Conservation (phyloP, 108 stramenopile species). For the Pseudonitzschia multiseries region DNA sequence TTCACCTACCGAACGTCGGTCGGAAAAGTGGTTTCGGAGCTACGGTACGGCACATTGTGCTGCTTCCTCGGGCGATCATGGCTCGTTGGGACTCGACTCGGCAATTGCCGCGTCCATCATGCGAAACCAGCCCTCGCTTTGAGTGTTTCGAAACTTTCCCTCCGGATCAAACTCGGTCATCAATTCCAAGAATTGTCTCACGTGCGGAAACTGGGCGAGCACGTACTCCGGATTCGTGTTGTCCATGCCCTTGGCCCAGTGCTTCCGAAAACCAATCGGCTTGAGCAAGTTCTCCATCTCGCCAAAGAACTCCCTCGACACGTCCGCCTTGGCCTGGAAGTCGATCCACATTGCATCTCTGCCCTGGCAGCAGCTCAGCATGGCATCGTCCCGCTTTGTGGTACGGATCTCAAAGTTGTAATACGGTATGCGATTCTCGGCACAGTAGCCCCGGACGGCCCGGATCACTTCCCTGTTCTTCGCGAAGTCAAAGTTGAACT, state of each 20-base stretch:
- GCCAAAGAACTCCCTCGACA: constrained; percentile 17
- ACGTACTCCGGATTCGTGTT: constrained; percentile 20
- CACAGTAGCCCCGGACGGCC: background rate
- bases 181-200: background rate
- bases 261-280: constrained; percentile 22
- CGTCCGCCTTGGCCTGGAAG: constrained; percentile 26
- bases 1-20: too few species aligned
- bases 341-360: constrained; percentile 25
- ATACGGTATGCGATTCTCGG: constrained; percentile 15
- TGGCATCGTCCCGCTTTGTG: constrained; percentile 21
- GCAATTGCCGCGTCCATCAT: background rate
- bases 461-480: constrained; percentile 7
- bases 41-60: too few species aligned
- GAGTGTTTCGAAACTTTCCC: constrained; percentile 25
- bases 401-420: constrained; percentile 28
- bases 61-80: too few species aligned
- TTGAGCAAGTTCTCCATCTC: constrained; percentile 7
- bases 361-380: constrained; percentile 21
- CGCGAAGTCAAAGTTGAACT: constrained; percentile 22
- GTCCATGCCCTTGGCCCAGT: constrained; percentile 26
- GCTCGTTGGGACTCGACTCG: too few species aligned
- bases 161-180: constrained; percentile 18
- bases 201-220: constrained; percentile 4
- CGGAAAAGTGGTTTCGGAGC: too few species aligned
- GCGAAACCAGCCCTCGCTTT: constrained; percentile 8